A percentile compares a stretch with the other conserved stretches of the same genome.
Evolutionary conservation across 768 basidiomycete genomes (phyloP).

Genomic region (Hygrocybe coccinea): DNA sequence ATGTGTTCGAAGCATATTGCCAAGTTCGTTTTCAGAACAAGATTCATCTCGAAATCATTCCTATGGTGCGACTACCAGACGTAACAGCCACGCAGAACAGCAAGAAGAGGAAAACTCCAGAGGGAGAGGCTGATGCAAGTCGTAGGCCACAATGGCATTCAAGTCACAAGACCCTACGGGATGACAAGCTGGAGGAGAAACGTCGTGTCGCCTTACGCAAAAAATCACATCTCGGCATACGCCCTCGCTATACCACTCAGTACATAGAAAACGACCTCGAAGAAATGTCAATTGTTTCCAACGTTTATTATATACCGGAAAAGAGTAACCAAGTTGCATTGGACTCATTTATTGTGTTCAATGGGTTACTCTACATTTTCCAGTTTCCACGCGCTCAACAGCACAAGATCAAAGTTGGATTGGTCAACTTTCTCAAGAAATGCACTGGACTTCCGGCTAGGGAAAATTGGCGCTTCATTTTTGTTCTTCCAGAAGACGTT

Average conservation of each 20-base stretch:
- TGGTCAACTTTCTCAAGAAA: slow-evolving; percentile 1
- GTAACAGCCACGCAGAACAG: neutral
- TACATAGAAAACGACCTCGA: neutral
- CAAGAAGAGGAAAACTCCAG: slow-evolving; percentile 1
- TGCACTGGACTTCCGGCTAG: slow-evolving; percentile 1
- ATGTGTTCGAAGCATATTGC: slow-evolving; percentile 4
- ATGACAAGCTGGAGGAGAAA: slow-evolving; percentile 4
- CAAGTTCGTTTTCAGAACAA: neutral
- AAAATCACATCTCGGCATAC: slow-evolving; percentile 2
- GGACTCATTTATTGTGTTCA: slow-evolving; percentile 13
- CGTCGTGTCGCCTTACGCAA: slow-evolving; percentile 5
- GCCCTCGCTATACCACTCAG: neutral
- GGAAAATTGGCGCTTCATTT: slow-evolving; percentile 10
- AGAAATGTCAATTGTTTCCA: neutral
- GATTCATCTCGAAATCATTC: neutral
- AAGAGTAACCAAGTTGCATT: slow-evolving; percentile 9
- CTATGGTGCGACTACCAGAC: slow-evolving; percentile 1
- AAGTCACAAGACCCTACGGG: slow-evolving; percentile 4
- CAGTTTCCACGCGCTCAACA: slow-evolving; percentile 4
- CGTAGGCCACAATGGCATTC: slow-evolving; percentile 9
- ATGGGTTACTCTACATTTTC: slow-evolving; percentile 14
- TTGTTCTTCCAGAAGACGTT: slow-evolving; percentile 5
- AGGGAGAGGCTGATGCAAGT: neutral
- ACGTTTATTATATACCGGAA: slow-evolving; percentile 11
- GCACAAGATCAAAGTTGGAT: slow-evolving; percentile 7